Evolutionary conservation across 768 basidiomycete genomes (phyloP).

Genomic region (Trametes punicea): DNA sequence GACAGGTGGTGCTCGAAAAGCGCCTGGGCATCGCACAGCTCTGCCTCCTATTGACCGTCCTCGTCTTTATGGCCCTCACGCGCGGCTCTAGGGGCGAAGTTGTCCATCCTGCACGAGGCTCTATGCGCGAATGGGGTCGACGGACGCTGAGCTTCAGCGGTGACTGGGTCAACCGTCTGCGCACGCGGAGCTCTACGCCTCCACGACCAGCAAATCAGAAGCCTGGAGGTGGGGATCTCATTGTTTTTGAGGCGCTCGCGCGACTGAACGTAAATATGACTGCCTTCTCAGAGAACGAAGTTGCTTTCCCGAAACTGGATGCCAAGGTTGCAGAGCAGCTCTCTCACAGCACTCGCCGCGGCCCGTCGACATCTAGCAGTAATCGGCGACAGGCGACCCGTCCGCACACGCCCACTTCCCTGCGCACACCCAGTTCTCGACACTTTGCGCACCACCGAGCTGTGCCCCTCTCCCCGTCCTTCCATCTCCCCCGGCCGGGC

Average conservation of each 20-base stretch:
- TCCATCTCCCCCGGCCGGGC: conserved; percentile 31
- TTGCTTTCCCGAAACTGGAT: conserved; percentile 20
- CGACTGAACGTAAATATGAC: neutral
- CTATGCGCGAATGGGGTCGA: conserved; percentile 53
- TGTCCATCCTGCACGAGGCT: conserved; percentile 18
- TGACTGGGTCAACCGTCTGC: conserved; percentile 44
- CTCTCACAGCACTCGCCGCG: neutral
- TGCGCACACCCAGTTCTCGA: conserved; percentile 17
- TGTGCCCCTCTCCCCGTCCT: conserved; percentile 31
- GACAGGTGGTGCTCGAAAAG: conserved; percentile 81
- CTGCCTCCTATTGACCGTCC: conserved; percentile 74
- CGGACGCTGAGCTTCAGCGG: conserved; percentile 54
- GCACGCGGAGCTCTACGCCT: conserved; percentile 32
- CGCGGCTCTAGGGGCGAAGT: conserved; percentile 55
- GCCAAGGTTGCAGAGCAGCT: conserved; percentile 13
- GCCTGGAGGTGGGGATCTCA: conserved; percentile 1
- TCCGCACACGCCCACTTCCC: conserved; percentile 24
- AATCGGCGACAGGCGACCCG: conserved; percentile 3
- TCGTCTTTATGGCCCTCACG: conserved; percentile 85
- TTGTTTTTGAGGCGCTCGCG: neutral
- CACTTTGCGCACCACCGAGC: conserved; percentile 20
- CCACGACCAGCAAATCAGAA: conserved; percentile 8
- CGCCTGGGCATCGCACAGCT: conserved; percentile 87
- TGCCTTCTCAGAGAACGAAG: conserved; percentile 5
- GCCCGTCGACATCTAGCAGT: neutral